phyloP scores from a whole-genome alignment of 1,284 basidiomycete genomes.

The Lentinus polychrous region DNA sequence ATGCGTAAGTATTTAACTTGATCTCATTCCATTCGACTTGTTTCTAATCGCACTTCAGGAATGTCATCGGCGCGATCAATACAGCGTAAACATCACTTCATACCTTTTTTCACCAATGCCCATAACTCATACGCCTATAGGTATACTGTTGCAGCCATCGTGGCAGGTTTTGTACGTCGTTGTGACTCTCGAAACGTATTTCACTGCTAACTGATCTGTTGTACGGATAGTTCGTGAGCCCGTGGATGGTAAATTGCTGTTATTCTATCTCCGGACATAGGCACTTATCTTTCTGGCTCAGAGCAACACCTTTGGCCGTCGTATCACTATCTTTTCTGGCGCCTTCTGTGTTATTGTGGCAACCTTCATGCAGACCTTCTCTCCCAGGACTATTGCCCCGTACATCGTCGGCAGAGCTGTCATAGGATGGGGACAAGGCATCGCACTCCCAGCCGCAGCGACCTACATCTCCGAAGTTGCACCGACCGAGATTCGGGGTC shows the following conservation, averaged over 20 bases:
- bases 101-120: no score
- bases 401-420: slow-evolving; percentile 4
- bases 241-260: slow-evolving; percentile 2
- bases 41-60: neutral
- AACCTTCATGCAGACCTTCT: slow-evolving; percentile 5
- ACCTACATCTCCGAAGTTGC: slow-evolving; percentile 7
- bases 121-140: no score
- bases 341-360: slow-evolving; percentile 1
- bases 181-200: neutral
- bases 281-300: neutral
- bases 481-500: slow-evolving; percentile 3
- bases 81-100: slow-evolving; percentile 1
- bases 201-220: neutral
- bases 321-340: neutral
- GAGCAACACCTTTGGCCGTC: slow-evolving; percentile 4
- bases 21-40: neutral
- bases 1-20: slow-evolving; percentile 2
- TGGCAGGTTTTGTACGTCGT: no score
- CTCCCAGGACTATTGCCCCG: slow-evolving; percentile 1
- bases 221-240: slow-evolving; percentile 2
- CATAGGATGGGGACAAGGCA: slow-evolving; percentile 5
- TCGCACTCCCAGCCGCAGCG: slow-evolving; percentile 4
- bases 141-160: no score
- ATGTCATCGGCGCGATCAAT: slow-evolving; percentile 4
- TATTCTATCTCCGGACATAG: no score